Conservation (phyloP, 2,329 filamentous ascomycete species). For the Fonsecaea erecta region DNA sequence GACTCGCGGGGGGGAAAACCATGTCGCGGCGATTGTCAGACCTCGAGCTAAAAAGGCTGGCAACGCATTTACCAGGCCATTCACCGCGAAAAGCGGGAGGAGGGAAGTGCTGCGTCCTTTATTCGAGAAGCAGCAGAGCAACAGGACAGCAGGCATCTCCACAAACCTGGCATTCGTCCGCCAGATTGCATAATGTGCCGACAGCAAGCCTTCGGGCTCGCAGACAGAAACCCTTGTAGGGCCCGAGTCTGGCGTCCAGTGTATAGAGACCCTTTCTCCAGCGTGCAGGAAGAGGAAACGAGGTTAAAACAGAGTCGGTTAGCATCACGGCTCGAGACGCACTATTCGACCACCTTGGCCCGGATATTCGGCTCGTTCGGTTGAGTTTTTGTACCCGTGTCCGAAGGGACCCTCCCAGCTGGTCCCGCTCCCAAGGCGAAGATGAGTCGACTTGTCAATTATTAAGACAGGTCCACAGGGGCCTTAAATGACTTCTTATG, state of each 20-base stretch:
- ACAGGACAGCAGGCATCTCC: neutral
- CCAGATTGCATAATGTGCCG: neutral
- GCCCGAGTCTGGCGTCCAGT: neutral
- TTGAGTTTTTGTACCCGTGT: neutral
- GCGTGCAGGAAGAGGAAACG: neutral
- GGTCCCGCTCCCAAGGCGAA: neutral
- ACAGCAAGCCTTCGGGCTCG: neutral
- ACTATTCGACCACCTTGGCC: neutral
- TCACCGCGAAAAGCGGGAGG: neutral
- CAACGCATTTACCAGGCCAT: neutral
- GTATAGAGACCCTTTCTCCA: neutral
- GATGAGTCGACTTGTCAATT: neutral
- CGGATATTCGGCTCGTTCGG: neutral
- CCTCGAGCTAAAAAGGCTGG: neutral
- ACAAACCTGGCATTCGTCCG: neutral
- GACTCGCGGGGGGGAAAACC: neutral
- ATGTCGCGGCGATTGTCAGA: neutral
- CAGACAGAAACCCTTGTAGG: neutral
- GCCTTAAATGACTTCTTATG: neutral
- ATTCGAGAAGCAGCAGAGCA: neutral
- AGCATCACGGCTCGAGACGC: neutral
- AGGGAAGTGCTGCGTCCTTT: neutral
- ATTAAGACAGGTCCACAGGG: neutral
- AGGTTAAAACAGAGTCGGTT: neutral
- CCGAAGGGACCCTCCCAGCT: neutral